Evolutionary conservation across 495 filamentous ascomycete genomes (phyloP).

Genomic region (Penicillium longicatenatum): DNA sequence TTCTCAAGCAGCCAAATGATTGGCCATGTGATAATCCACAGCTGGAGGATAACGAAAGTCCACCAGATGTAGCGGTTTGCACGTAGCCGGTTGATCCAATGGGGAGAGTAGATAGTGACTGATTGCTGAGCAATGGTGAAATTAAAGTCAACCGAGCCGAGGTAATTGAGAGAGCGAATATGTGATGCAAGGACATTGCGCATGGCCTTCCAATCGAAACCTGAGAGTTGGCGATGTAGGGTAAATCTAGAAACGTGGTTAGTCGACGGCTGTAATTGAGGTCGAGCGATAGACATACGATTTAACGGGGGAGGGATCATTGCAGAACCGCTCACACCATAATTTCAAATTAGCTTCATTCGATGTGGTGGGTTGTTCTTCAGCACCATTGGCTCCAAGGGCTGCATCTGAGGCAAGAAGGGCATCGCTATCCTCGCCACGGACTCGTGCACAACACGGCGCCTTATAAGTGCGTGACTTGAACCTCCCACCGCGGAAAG

Average conservation of each 20-base stretch:
- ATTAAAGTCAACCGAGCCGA: constrained; percentile 32
- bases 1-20: constrained; percentile 45
- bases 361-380: background rate
- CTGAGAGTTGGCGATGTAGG: constrained; percentile 35
- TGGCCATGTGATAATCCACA: constrained; percentile 50
- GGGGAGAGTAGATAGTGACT: constrained; percentile 47
- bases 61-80: constrained; percentile 41
- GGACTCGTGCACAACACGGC: constrained; percentile 4
- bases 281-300: constrained; percentile 30
- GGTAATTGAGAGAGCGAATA: constrained; percentile 46
- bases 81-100: constrained; percentile 48
- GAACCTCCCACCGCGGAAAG: constrained; percentile 33
- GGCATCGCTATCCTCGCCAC: constrained; percentile 15
- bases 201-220: constrained; percentile 36
- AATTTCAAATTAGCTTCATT: constrained; percentile 25
- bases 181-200: constrained; percentile 37
- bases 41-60: constrained; percentile 41
- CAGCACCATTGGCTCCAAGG: background rate
- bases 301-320: constrained; percentile 41
- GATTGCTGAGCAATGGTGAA: constrained; percentile 27
- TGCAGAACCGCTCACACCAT: constrained; percentile 47
- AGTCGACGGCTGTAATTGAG: background rate
- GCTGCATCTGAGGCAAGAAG: constrained; percentile 9
- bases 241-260: constrained; percentile 33
- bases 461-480: constrained; percentile 27